Evolutionary conservation across 345 rosid species (phyloP), one percentile per base, ranked within the genome.

Genomic region (Triadica sebifera): DNA sequence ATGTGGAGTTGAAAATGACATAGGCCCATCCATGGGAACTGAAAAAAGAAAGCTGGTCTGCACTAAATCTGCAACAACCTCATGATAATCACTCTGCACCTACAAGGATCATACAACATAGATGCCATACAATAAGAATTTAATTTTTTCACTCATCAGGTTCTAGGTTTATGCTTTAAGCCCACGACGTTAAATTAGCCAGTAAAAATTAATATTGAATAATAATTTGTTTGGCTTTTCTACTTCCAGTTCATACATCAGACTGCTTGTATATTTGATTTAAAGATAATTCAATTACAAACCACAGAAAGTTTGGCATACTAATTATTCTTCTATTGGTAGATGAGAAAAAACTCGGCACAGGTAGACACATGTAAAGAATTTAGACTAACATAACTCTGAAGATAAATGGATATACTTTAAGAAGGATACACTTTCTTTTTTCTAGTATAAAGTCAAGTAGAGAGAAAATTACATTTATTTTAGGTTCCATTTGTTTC

Each of bases 1-100:
- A 70, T 81, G 89, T 17, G 85, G 85, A 58, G 99, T 90, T 51
- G 93, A 83, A 83, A 95, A 95, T 60, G 99, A 93, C 99, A 91
- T 93, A 13, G 98, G 97, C 39, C 98, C 99, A 78, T 95, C 98
- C 81, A 85, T 85, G n/a, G 97, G 99, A 83, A 95, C 81, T 43
- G 96, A 90, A 78, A 95, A 95, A 22, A 91, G 96, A 83, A 95
- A 95, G 86, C 99, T 90, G 34, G 99, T 89, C 78, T 95, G 99
- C 71, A 93, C 86, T 84, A 93, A 81, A 83, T 95, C 97, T 52
- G 97, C 97, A 72, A 95, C 98, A 56, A 93, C 88, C 81, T 95
- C 97, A 61, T 95, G 91, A 84, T 91, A 94, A 86, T 95, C 97
- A 65, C 97, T 93, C 80, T 90, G 98, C 74, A 93, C 87, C 99